Base-by-base conservation (phyloP, 306 rosid genomes). In the Purshia tridentata region DNA sequence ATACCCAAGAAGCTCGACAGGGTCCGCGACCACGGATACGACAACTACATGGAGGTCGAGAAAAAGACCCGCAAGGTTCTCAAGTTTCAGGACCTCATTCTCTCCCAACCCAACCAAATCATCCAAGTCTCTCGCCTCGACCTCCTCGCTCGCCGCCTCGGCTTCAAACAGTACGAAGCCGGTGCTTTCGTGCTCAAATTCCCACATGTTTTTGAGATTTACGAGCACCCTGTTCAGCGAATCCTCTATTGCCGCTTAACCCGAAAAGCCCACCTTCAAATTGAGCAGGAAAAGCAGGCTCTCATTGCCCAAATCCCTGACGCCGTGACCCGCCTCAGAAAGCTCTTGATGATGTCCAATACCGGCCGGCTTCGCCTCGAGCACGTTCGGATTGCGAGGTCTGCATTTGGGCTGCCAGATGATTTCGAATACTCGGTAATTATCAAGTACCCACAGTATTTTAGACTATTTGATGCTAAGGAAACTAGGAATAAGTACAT, bases 181-280 rank as follows among this genome's bases (percentile, higher is more conserved):
- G 88, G 91, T 9, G 87, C 87, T 16, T 93, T 91, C 69, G 29
- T 91, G 6, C 92, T 93, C 65, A 93, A 91, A 62, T 93, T 91
- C 80, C 96, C 98, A 1, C 94, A 91, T 58, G 87, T 93, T 0
- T 91, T 93, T 20, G 96, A 93, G 44, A 74, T 94, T 56, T 94
- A 86, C 62, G 96, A 94, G 78, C 98, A 94, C 80, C 97, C 97
- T 0, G 95, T 91, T 44, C 96, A 89, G 76, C 85, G 97, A 60
- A 79, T 94, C 57, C 90, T 91, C 62, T 91, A 79, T 64, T 89
- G 91, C 80, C 85, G 96, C 13, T 67, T 91, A 13, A 84, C 96
- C 67, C 90, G 96, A 5, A 87, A 78, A 63, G 90, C 97, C 70
- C 74, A 84, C 56, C 88, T 89, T 76, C 97, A 94, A 76, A 88